Evolutionary conservation across 116 monocot species (phyloP).

Genomic region (Thalassia testudinum): DNA sequence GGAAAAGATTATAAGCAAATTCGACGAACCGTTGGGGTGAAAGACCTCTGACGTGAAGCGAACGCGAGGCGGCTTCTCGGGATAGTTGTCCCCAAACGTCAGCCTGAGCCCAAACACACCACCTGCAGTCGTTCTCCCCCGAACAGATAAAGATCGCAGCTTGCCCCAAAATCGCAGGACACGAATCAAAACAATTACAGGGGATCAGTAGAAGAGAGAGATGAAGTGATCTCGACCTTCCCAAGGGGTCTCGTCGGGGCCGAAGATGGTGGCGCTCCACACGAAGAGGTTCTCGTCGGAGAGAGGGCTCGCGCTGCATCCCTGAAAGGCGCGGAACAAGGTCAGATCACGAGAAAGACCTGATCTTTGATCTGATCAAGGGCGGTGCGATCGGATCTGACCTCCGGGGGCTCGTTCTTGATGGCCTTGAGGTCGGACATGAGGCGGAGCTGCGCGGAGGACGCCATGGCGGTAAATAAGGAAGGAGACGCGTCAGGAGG

Average conservation of each 20-base stretch:
- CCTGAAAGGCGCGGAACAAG: slow-evolving; percentile 9
- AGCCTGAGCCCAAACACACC: slow-evolving; percentile 37
- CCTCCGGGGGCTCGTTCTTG: slow-evolving; percentile 40
- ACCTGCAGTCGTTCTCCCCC: slow-evolving; percentile 12
- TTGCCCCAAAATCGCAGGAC: no score
- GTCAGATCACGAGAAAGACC: background rate
- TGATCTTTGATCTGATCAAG: background rate
- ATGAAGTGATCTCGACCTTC: slow-evolving; percentile 18
- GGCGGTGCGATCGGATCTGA: background rate
- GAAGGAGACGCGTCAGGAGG: background rate
- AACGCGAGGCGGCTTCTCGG: slow-evolving; percentile 45
- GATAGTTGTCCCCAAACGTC: slow-evolving; percentile 38
- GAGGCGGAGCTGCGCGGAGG: slow-evolving; percentile 37
- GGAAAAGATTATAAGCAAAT: no score
- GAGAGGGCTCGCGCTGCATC: slow-evolving; percentile 42
- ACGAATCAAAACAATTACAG: no score
- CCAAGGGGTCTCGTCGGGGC: slow-evolving; percentile 45
- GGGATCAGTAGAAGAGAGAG: no score
- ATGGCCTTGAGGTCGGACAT: slow-evolving; percentile 50
- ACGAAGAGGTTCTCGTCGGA: slow-evolving; percentile 49
- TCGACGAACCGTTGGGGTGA: slow-evolving; percentile 37
- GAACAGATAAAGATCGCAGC: no score
- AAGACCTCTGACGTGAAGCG: slow-evolving; percentile 45
- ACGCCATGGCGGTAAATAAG: slow-evolving; percentile 16
- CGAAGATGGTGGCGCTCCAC: slow-evolving; percentile 45